Evolutionary conservation across 257 asterid species (phyloP).

Genomic region (Salvia hispanica): DNA sequence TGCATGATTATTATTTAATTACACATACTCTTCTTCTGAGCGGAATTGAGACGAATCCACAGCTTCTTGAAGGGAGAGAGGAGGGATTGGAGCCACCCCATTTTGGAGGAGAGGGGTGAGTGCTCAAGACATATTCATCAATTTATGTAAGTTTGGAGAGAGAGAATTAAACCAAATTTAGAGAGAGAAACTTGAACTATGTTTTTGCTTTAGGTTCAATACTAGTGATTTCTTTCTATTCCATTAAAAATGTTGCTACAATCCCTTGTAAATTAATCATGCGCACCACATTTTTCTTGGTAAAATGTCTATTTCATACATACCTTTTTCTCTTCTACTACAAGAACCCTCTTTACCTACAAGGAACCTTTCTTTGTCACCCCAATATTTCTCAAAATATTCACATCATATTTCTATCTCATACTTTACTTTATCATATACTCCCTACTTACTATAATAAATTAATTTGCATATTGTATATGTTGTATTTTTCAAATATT

Average conservation of each 20-base stretch:
- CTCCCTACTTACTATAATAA: too few relatives aligned
- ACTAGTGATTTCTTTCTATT: background rate
- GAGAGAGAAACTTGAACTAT: constrained; percentile 40
- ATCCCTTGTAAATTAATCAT: constrained; percentile 59
- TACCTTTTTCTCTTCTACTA: constrained; percentile 48
- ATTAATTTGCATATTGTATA: too few relatives aligned
- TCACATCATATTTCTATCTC: too few relatives aligned
- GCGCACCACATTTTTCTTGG: constrained; percentile 49
- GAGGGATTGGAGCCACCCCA: constrained; percentile 96
- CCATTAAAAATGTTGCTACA: constrained; percentile 30
- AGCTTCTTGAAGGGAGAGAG: constrained; percentile 87
- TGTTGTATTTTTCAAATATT: too few relatives aligned
- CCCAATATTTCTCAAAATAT: too few relatives aligned
- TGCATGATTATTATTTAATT: background rate
- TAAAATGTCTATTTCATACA: constrained; percentile 52
- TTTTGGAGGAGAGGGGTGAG: constrained; percentile 40
- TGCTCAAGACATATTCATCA: constrained; percentile 49
- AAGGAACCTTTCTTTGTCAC: constrained; percentile 34
- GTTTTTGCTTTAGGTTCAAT: constrained; percentile 74
- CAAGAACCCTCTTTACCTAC: constrained; percentile 56
- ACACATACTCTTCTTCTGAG: constrained; percentile 74
- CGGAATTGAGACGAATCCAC: constrained; percentile 75
- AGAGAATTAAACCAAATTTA: constrained; percentile 6
- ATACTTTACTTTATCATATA: too few relatives aligned
- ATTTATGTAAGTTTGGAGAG: constrained; percentile 33